Percentiles rank a stretch among this genome's conserved stretches.
phyloP scores from a whole-genome alignment of 345 rosid species.

The Atalantia buxifolia region DNA sequence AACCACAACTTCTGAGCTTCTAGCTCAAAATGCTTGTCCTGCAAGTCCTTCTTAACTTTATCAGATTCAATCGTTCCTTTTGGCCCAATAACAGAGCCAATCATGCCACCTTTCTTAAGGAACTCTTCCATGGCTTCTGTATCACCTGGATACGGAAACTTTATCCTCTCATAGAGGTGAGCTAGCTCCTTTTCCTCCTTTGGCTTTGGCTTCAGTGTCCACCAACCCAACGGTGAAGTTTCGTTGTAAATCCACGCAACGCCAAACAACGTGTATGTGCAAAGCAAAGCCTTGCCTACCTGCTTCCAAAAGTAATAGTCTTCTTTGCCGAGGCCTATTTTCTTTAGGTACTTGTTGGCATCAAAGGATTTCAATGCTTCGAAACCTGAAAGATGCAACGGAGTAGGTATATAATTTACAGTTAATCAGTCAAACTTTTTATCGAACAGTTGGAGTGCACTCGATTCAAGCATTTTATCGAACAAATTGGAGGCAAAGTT shows the following conservation, averaged over 20 bases:
- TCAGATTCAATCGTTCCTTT: conserved; percentile 66
- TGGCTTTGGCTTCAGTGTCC: conserved; percentile 82
- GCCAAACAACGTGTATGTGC: conserved; percentile 71
- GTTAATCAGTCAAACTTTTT: conserved; percentile 8
- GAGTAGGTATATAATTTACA: not conserved
- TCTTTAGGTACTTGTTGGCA: conserved; percentile 55
- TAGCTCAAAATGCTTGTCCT: conserved; percentile 69
- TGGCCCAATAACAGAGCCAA: conserved; percentile 68
- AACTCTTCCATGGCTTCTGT: conserved; percentile 89
- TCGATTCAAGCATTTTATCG: conserved; percentile 23
- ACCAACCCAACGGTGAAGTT: conserved; percentile 89
- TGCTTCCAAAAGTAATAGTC: conserved; percentile 77
- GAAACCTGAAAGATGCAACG: conserved; percentile 32
- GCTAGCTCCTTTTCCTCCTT: conserved; percentile 79
- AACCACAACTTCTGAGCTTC: conserved; percentile 79
- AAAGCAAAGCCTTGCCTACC: conserved; percentile 72
- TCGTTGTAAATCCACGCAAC: conserved; percentile 70
- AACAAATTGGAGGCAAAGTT: conserved; percentile 15
- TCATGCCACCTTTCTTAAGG: conserved; percentile 71
- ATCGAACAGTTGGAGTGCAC: conserved; percentile 22
- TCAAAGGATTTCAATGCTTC: conserved; percentile 49
- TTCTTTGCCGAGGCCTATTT: conserved; percentile 66
- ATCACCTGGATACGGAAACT: conserved; percentile 89
- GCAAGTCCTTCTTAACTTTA: conserved; percentile 56
- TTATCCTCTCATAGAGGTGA: conserved; percentile 71